These are phyloP conservation scores for Westerdykella ornata DNA, from an alignment of 2,329 filamentous ascomycete species.

Conservation along the genomic window DNA sequence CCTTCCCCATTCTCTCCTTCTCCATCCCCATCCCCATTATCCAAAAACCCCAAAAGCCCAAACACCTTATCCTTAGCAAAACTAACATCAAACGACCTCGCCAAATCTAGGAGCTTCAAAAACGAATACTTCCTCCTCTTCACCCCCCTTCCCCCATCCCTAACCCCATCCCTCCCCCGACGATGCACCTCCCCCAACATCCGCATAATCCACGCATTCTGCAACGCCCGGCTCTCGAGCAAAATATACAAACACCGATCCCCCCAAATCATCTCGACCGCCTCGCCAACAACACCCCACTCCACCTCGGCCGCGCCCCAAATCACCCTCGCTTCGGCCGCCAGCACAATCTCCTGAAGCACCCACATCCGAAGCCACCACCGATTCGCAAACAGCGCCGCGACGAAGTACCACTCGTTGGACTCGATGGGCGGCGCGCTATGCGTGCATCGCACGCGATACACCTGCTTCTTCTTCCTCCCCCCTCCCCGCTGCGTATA, in stretches of 20 bases:
- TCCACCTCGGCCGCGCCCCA: conserved; percentile 10
- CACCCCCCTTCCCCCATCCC: background rate
- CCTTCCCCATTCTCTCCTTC: background rate
- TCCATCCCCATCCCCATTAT: background rate
- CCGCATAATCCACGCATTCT: conserved; percentile 14
- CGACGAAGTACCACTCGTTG: conserved; percentile 3
- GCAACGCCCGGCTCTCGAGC: conserved; percentile 6
- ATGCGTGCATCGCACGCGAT: background rate
- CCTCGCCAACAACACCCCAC: conserved; percentile 8
- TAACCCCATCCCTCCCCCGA: no score
- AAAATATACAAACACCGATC: background rate
- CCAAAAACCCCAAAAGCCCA: conserved; percentile 11
- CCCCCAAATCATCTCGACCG: conserved; percentile 6
- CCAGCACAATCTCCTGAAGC: conserved; percentile 12
- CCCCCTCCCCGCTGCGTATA: background rate
- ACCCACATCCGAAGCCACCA: conserved; percentile 13
- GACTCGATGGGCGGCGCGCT: conserved; percentile 2
- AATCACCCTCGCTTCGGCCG: conserved; percentile 7
- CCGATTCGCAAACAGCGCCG: conserved; percentile 4
- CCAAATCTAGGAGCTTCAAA: conserved; percentile 11
- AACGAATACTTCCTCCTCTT: conserved; percentile 1
- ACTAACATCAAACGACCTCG: conserved; percentile 12
- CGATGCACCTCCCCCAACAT: background rate
- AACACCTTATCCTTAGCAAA: conserved; percentile 16
- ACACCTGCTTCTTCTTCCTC: background rate